These are phyloP conservation scores for Prunus campanulata DNA, from an alignment of 306 rosid species.

Conservation along the genomic window DNA sequence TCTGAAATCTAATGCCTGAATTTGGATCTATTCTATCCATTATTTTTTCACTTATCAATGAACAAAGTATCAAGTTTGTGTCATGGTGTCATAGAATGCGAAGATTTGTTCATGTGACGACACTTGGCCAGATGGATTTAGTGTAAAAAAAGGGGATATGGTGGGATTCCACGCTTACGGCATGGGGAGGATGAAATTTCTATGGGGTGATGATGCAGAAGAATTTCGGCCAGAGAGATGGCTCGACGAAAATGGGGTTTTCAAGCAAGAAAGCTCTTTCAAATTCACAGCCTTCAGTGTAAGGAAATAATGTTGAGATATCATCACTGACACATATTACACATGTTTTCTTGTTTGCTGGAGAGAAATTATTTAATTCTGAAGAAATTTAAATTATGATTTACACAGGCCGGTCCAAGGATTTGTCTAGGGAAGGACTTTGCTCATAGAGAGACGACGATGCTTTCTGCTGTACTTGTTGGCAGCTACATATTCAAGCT, in stretches of 20 bases:
- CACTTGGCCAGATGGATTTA: constrained; percentile 26
- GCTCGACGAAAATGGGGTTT: constrained; percentile 25
- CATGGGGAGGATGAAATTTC: constrained; percentile 34
- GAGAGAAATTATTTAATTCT: no score
- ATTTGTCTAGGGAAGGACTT: constrained; percentile 1
- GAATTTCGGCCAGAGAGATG: constrained; percentile 39
- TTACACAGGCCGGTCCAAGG: constrained; percentile 7
- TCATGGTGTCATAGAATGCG: constrained; percentile 11
- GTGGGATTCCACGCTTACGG: constrained; percentile 25
- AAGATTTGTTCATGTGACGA: constrained; percentile 20
- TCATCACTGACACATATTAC: no score
- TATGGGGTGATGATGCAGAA: constrained; percentile 41
- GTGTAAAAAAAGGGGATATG: constrained; percentile 21
- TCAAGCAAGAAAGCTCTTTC: constrained; percentile 32
- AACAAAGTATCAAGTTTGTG: neutral
- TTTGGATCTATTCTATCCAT: neutral
- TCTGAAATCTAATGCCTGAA: neutral
- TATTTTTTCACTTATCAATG: no score
- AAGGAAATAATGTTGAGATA: neutral
- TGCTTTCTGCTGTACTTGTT: neutral
- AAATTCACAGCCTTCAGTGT: constrained; percentile 37
- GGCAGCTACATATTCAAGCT: constrained; percentile 11
- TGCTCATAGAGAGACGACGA: neutral
- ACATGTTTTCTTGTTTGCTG: no score
- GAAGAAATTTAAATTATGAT: neutral